Conservation (phyloP, 768 basidiomycete genomes). For the Suillus paluster region DNA sequence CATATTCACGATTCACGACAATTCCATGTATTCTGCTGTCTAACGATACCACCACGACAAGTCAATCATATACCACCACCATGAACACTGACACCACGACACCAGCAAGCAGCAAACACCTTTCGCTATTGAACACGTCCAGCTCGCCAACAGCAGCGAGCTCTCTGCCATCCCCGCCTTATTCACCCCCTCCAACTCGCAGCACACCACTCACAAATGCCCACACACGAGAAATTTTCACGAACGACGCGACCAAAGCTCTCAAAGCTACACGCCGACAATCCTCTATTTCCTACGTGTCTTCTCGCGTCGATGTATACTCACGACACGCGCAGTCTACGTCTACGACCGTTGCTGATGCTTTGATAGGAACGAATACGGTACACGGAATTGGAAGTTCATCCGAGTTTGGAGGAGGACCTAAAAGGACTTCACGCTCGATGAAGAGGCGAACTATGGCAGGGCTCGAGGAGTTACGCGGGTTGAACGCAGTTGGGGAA, state of each 20-base stretch:
- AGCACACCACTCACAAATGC: not conserved
- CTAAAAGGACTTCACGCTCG: not conserved
- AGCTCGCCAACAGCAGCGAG: not conserved
- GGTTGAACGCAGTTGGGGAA: not conserved
- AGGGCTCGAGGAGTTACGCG: not conserved
- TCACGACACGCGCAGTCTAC: not conserved
- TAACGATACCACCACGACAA: not conserved
- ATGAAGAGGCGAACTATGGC: constrained; percentile 4
- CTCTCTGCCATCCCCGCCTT: constrained; percentile 4
- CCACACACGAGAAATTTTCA: not conserved
- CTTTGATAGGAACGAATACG: not conserved
- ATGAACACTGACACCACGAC: not conserved
- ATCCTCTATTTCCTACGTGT: constrained; percentile 31
- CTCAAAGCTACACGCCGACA: constrained; percentile 25
- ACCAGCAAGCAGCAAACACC: not conserved
- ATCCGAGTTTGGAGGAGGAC: not conserved
- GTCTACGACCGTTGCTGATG: not conserved
- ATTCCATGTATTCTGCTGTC: not conserved
- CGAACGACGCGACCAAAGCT: not conserved
- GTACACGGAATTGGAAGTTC: too few species aligned
- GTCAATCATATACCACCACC: not conserved
- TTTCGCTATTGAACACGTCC: not conserved
- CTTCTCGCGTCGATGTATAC: constrained; percentile 6
- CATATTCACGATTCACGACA: too few species aligned
- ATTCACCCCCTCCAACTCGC: not conserved